These are phyloP conservation scores for Cutaneotrichosporon curvatum DNA, from an alignment of 1,284 basidiomycete species.

Conservation along the genomic window DNA sequence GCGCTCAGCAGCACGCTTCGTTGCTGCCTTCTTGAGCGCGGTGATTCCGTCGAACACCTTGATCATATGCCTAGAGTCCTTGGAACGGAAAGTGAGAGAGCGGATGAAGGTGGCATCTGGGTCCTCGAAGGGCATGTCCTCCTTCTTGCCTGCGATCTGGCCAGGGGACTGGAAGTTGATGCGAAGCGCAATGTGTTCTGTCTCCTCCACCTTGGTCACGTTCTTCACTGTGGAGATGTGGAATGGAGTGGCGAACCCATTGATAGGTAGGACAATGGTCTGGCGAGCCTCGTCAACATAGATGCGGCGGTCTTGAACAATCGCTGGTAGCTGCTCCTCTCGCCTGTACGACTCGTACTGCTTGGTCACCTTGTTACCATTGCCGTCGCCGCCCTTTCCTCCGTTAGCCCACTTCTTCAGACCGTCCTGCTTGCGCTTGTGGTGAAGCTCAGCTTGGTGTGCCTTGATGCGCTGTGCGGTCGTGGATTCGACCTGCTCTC, in stretches of 20 bases:
- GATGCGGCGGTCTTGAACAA: conserved; percentile 74
- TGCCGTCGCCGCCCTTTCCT: conserved; percentile 64
- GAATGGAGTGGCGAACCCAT: conserved; percentile 94
- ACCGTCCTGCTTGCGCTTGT: conserved; percentile 71
- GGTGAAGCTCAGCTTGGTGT: conserved; percentile 82
- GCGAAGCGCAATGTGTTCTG: conserved; percentile 86
- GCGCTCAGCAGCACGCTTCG: conserved; percentile 94
- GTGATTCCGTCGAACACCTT: conserved; percentile 86
- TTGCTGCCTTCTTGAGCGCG: conserved; percentile 91
- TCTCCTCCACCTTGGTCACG: conserved; percentile 94
- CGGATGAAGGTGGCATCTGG: conserved; percentile 95
- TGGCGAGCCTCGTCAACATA: conserved; percentile 83
- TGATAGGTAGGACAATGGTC: conserved; percentile 84
- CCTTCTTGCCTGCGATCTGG: conserved; percentile 95
- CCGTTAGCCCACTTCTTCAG: conserved; percentile 68
- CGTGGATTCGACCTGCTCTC: conserved; percentile 70
- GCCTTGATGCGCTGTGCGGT: conserved; percentile 64
- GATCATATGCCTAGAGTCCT: conserved; percentile 82
- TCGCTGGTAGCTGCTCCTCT: conserved; percentile 76
- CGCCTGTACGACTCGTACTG: conserved; percentile 96
- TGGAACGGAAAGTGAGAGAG: conserved; percentile 87
- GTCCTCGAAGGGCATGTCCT: conserved; percentile 98
- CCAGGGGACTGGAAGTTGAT: conserved; percentile 99
- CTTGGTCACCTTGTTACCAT: conserved; percentile 73
- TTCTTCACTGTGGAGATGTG: conserved; percentile 99